phyloP scores from a whole-genome alignment of 2,329 filamentous ascomycete species.

The Diaporthe nobilis region DNA sequence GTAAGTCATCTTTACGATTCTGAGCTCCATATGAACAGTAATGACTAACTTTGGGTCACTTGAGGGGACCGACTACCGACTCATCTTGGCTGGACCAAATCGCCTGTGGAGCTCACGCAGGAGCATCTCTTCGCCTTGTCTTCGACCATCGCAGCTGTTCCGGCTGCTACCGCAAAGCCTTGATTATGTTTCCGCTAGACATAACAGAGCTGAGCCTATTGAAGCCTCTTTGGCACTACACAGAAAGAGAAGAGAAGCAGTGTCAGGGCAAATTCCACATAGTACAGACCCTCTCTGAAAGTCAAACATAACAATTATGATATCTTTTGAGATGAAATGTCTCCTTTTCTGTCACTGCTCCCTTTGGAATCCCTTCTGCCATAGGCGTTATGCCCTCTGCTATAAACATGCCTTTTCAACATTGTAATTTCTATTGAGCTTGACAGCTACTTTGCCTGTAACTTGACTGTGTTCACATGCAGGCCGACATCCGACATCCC shows the following conservation, averaged over 20 bases:
- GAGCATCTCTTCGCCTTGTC: constrained; percentile 15
- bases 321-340: not conserved
- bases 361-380: no score
- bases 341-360: not conserved
- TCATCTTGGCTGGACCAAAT: constrained; percentile 28
- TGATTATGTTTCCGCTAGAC: not conserved
- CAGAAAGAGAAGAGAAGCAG: not conserved
- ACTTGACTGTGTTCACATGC: not conserved
- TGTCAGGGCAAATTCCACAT: not conserved
- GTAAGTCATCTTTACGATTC: constrained; percentile 34
- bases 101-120: constrained; percentile 13
- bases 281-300: not conserved
- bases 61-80: constrained; percentile 13
- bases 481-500: not conserved
- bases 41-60: no score
- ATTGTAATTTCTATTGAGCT: not conserved
- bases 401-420: not conserved
- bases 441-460: not conserved
- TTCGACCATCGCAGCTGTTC: constrained; percentile 20
- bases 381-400: not conserved
- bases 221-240: not conserved
- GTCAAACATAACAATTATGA: not conserved
- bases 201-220: no score
- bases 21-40: not conserved
- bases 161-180: not conserved